A percentile compares a stretch with the other conserved stretches of the same genome.
phyloP scores from a whole-genome alignment of 2,329 filamentous ascomycete genomes.

The Harringtonia lauricola region DNA sequence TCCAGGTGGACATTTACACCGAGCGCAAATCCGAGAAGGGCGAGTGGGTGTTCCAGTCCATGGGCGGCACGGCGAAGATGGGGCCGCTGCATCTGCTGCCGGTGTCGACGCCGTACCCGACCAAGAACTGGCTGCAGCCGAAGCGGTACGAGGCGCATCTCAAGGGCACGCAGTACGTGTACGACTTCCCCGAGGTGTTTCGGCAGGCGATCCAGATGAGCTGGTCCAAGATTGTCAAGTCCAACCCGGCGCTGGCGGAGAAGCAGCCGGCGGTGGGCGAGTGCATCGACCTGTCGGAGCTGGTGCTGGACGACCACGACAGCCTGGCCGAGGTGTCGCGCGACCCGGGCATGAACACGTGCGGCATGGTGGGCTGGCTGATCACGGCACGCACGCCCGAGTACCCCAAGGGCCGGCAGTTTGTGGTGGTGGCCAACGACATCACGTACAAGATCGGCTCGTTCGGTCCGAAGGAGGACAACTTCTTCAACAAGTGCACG shows the following conservation, averaged over 20 bases:
- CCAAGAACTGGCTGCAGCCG: slow-evolving; percentile 96
- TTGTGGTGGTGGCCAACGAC: slow-evolving; percentile 96
- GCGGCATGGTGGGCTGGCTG: slow-evolving; percentile 98
- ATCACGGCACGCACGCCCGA: slow-evolving; percentile 91
- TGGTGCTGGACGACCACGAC: slow-evolving; percentile 90
- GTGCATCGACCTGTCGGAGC: slow-evolving; percentile 87
- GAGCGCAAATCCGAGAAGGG: slow-evolving; percentile 98
- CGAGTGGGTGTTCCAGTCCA: slow-evolving; percentile 97
- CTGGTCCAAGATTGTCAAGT: slow-evolving; percentile 68
- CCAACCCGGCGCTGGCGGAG: slow-evolving; percentile 61
- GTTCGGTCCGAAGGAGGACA: slow-evolving; percentile 91
- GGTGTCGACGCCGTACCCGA: slow-evolving; percentile 86
- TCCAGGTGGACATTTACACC: slow-evolving; percentile 94
- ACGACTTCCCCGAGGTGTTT: slow-evolving; percentile 99
- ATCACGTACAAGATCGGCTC: slow-evolving; percentile 99
- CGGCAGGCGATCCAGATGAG: slow-evolving; percentile 93
- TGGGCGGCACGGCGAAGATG: slow-evolving; percentile 89
- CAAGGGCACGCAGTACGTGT: slow-evolving; percentile 98
- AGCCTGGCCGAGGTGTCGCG: slow-evolving; percentile 87
- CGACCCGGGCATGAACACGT: slow-evolving; percentile 88
- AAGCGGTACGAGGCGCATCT: slow-evolving; percentile 99
- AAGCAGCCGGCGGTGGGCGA: slow-evolving; percentile 79
- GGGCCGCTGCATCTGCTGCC: slow-evolving; percentile 89
- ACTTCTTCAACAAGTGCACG: slow-evolving; percentile 98
- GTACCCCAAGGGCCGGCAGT: slow-evolving; percentile 83